phyloP scores from a whole-genome alignment of 2,329 filamentous ascomycete species.

The Stachybotrys chlorohalonatus region DNA sequence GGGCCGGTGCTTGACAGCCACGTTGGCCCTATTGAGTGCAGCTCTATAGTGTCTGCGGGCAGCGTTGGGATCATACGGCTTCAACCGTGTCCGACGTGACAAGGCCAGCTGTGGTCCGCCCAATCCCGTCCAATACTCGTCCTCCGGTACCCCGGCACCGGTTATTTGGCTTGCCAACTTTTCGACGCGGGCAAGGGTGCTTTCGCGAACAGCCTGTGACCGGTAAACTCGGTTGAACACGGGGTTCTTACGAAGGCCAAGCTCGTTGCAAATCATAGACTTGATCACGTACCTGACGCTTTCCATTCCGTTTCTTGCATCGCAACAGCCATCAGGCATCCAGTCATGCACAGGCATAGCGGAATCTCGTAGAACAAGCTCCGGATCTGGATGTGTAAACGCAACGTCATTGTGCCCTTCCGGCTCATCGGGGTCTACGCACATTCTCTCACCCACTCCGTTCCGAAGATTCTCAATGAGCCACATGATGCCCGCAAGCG shows the following conservation, averaged over 20 bases:
- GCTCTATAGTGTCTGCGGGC: neutral
- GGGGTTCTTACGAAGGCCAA: slow-evolving; percentile 2
- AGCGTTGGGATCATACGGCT: neutral
- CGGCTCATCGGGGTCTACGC: neutral
- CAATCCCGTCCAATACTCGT: neutral
- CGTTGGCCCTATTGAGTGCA: neutral
- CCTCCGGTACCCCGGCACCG: neutral
- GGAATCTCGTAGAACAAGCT: neutral
- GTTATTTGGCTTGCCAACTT: neutral
- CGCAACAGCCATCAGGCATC: slow-evolving; percentile 4
- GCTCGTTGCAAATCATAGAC: slow-evolving; percentile 9
- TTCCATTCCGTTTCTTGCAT: neutral
- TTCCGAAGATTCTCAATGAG: slow-evolving; percentile 9
- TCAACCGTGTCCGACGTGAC: neutral
- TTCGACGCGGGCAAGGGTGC: neutral
- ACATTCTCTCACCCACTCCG: slow-evolving; percentile 6
- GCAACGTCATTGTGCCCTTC: neutral
- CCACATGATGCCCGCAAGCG: slow-evolving; percentile 6
- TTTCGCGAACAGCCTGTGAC: neutral
- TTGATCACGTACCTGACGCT: slow-evolving; percentile 4
- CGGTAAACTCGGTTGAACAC: neutral
- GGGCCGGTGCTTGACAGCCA: neutral
- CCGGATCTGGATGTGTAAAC: neutral
- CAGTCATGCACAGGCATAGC: slow-evolving; percentile 1
- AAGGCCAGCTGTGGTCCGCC: neutral